Evolutionary conservation across 2,329 filamentous ascomycete species (phyloP), one percentile per base, ranked within the genome.

Genomic region (Rasamsonia emersonii): DNA sequence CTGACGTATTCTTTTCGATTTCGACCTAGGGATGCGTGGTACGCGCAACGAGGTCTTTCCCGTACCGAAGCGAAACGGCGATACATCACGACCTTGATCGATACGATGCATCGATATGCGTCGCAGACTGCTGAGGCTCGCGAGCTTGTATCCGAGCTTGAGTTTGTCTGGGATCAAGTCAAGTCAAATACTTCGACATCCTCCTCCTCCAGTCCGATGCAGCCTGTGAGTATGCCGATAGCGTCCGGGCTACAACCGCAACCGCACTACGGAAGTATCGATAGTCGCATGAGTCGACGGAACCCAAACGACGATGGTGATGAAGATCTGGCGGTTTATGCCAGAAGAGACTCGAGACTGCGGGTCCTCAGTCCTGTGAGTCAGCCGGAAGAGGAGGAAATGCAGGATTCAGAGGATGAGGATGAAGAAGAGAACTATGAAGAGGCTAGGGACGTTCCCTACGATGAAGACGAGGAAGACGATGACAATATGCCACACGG

Each of bases 161-260:
- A 98, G 61, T 98, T 96, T 50, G 89, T 98, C 23, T 98, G 91
- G 91, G 86, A 95, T 47, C 91, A 96, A 58, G 89, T 98, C 47
- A 93, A 91, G 59, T 82, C 81, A 46, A 95, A 89, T 49, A 75
- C 69, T 6, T 59, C 76, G 8, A 76, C 80, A 3, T 75, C 73
- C 11, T 77, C 79, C 21, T 64, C 77, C 23, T 47, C 46, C 5
- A 50, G 50, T 24, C 53, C 53, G 4, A 30, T 53, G 9, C 51
- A 55, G 34, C 37, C 45, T 9, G 41, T 50, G 7, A 50, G 47
- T 13, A 46, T 56, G 14, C 49, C 52, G 24, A 45, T 45, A 3
- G 37, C 54, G 30, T 43, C 47, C 18, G 48, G 43, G 23, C 10
- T 54, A 11, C 59, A 55, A 23, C 54, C 59, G 10, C 45, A 61